Percentiles rank a stretch among this genome's conserved stretches.
Evolutionary conservation across 495 filamentous ascomycete species (phyloP).

Genomic region (Xylaria curta): DNA sequence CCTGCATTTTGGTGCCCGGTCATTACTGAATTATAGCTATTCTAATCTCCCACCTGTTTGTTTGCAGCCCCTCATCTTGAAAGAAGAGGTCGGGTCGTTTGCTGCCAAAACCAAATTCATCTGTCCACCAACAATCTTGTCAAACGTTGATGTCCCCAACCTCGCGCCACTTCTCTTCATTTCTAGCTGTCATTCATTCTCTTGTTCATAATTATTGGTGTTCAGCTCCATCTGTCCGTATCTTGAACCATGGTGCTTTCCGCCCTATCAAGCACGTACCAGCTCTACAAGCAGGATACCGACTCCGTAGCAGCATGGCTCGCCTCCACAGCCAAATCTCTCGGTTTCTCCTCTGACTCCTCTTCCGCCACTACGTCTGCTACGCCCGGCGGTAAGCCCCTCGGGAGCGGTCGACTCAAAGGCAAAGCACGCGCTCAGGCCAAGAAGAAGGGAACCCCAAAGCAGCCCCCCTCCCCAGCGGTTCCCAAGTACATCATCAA

Average conservation of each 20-base stretch:
- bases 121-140: background rate
- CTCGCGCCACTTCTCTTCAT: background rate
- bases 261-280: constrained; percentile 23
- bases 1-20: background rate
- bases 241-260: background rate
- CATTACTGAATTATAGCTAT: background rate
- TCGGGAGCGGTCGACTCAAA: constrained; percentile 36
- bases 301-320: constrained; percentile 58
- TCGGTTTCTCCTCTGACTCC: constrained; percentile 35
- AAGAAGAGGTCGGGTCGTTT: background rate
- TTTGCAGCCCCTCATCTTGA: background rate
- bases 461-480: background rate
- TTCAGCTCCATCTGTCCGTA: background rate
- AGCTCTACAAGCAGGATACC: constrained; percentile 58
- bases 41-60: background rate
- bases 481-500: constrained; percentile 42
- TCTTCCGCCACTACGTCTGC: constrained; percentile 12
- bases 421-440: constrained; percentile 44
- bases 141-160: background rate
- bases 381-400: background rate
- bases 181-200: background rate
- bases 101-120: background rate
- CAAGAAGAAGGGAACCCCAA: constrained; percentile 22
- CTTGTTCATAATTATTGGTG: background rate
- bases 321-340: constrained; percentile 51